Evolutionary conservation across 345 rosid genomes (phyloP).

Genomic region (Bruguiera parviflora): DNA sequence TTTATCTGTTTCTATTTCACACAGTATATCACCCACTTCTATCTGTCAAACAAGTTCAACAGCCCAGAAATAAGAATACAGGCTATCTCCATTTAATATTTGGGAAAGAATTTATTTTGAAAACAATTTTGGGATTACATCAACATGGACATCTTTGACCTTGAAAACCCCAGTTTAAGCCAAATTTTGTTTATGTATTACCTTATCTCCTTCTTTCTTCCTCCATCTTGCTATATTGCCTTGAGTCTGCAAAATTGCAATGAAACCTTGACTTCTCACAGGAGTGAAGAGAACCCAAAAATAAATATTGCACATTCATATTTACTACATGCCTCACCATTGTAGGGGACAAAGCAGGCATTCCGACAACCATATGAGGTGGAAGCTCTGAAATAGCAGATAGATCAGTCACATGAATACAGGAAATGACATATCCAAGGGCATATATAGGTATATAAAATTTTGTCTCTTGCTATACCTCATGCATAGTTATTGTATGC

Average conservation of each 20-base stretch:
- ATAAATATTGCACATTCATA: slow-evolving; percentile 2
- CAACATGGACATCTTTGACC: slow-evolving; percentile 22
- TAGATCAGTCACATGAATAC: slow-evolving; percentile 7
- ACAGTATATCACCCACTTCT: slow-evolving; percentile 85
- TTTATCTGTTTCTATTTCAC: slow-evolving; percentile 99
- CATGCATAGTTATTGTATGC: too few species aligned
- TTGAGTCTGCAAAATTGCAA: slow-evolving; percentile 63
- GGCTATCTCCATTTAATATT: slow-evolving; percentile 34
- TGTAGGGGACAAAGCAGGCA: slow-evolving; percentile 98
- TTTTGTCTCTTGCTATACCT: too few species aligned
- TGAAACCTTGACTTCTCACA: slow-evolving; percentile 23
- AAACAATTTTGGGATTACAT: slow-evolving; percentile 53
- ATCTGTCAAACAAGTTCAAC: slow-evolving; percentile 47
- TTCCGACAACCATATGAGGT: slow-evolving; percentile 61
- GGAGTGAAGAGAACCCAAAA: slow-evolving; percentile 16
- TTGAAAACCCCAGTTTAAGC: slow-evolving; percentile 8
- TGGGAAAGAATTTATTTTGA: slow-evolving; percentile 24
- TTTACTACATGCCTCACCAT: slow-evolving; percentile 57
- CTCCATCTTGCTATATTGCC: slow-evolving; percentile 87
- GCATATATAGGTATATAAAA: too few species aligned
- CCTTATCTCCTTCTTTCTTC: slow-evolving; percentile 98
- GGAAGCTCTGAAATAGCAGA: slow-evolving; percentile 48
- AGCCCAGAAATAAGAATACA: slow-evolving; percentile 24
- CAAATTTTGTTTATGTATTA: slow-evolving; percentile 27
- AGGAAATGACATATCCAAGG: neutral